Evolutionary conservation across 169 alveolate species (phyloP), one percentile per base, ranked within the genome.

Genomic region (Neospora caninum): DNA sequence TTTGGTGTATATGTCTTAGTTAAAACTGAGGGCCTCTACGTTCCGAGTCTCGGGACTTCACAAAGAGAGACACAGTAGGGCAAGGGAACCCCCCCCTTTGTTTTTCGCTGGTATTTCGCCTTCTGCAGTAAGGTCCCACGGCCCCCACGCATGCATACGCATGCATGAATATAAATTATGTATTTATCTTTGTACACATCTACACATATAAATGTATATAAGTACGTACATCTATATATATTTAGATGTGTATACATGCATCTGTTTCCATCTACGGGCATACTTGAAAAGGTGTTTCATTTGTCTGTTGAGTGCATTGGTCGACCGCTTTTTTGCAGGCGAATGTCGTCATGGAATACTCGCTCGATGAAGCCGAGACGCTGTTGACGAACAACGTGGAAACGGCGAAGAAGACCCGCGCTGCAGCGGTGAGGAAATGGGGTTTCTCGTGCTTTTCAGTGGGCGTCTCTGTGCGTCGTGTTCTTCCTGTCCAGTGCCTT

Each of bases 311-410:
- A 18, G 6, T 9, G 58, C 6, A 38, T 18, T 34, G 36, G 38
- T 49, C n/a, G 45, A 58, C 18, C 70, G 42, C 18, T 69, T 6
- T n/a, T n/a, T 20, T n/a, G 45, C 86, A 97, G 99, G 98, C 99
- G 58, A 98, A 97, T 91, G 97, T 97, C 22, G 95, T 98, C 97
- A 97, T 98, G 82, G 99, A 98, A 91, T 98, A 97, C 91, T 95
- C 98, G 27, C 95, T 98, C 83, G 97, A 97, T 27, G 99, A 98
- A 67, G 99, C 99, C 42, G 94, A 93, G 9, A 96, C 95, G 67
- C 95, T 98, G 88, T 87, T 98, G 67, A 95, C 95, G 58, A 96
- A 97, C 45, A 98, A 98, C 91, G 92, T 96, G 70, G 93, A 96
- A 4, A 95, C 97, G 53, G 98, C 98, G 31, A 73, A 94, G 83